phyloP scores from a whole-genome alignment of 768 basidiomycete genomes.

The Suillus subalutaceus region DNA sequence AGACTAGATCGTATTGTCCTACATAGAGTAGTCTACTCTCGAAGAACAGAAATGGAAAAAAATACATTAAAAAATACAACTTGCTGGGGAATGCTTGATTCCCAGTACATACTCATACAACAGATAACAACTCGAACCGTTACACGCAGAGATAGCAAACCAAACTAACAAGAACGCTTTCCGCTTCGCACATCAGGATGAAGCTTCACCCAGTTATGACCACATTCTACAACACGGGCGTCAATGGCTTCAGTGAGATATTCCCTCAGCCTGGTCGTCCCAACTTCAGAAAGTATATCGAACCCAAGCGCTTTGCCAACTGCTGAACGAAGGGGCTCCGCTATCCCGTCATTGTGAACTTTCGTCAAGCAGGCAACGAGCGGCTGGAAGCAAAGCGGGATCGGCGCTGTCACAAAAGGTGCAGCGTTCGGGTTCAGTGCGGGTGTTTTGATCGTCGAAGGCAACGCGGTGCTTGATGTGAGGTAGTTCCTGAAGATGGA shows the following conservation, averaged over 20 bases:
- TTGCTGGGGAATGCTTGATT: conserved; percentile 21
- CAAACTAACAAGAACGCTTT: background rate
- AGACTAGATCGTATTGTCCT: too few species aligned
- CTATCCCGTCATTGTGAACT: conserved; percentile 35
- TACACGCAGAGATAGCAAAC: background rate
- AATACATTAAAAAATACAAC: too few species aligned
- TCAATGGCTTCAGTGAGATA: conserved; percentile 44
- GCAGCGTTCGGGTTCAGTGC: background rate
- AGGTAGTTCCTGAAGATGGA: background rate
- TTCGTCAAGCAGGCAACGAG: conserved; percentile 38
- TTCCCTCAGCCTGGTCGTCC: conserved; percentile 43
- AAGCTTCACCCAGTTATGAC: conserved; percentile 38
- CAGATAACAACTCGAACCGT: background rate
- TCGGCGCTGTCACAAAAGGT: background rate
- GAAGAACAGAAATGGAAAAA: too few species aligned
- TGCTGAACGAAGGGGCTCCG: conserved; percentile 38
- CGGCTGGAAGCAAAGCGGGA: conserved; percentile 25
- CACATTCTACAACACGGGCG: conserved; percentile 42
- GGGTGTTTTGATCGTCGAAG: fast-evolving
- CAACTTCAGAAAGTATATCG: conserved; percentile 42
- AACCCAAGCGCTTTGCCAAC: conserved; percentile 38
- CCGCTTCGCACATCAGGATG: background rate
- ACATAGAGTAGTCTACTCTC: too few species aligned
- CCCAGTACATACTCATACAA: conserved; percentile 14
- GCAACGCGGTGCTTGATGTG: too few species aligned